These are phyloP conservation scores for Closterium sp. DNA, from an alignment of 139 green algal species.

Conservation along the genomic window DNA sequence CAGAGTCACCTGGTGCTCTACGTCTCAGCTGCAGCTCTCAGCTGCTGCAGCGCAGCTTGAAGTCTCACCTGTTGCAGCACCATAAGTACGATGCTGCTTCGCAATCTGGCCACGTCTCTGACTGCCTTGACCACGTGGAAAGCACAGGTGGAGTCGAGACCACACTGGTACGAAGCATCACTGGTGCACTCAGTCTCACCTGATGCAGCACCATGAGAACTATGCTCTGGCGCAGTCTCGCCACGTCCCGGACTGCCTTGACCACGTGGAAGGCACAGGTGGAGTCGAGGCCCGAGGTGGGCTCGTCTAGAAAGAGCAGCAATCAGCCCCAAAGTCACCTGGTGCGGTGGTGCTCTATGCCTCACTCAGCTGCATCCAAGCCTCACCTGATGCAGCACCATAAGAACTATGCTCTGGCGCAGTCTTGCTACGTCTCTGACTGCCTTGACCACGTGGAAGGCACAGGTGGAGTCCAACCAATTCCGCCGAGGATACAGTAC, in stretches of 20 bases:
- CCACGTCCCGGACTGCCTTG: slow-evolving; percentile 55
- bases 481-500: too few species aligned
- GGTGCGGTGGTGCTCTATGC: too few species aligned
- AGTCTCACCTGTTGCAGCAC: neutral
- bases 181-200: neutral
- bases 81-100: slow-evolving; percentile 59
- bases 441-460: slow-evolving; percentile 76
- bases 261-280: slow-evolving; percentile 87
- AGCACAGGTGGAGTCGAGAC: slow-evolving; percentile 83
- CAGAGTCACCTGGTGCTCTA: too few species aligned
- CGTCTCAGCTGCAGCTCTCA: too few species aligned
- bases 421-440: slow-evolving; percentile 40
- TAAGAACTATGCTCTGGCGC: slow-evolving; percentile 54
- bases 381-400: slow-evolving; percentile 14
- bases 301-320: slow-evolving; percentile 87
- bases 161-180: too few species aligned
- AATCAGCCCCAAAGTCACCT: neutral
- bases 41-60: too few species aligned
- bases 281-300: slow-evolving; percentile 77
- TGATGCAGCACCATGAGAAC: slow-evolving; percentile 61
- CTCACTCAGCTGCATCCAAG: too few species aligned
- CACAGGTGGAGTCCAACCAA: slow-evolving; percentile 91
- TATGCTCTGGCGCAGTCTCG: neutral
- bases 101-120: neutral
- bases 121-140: slow-evolving; percentile 79